Conservation (phyloP, 345 rosid genomes). For the Corymbia maculata region DNA sequence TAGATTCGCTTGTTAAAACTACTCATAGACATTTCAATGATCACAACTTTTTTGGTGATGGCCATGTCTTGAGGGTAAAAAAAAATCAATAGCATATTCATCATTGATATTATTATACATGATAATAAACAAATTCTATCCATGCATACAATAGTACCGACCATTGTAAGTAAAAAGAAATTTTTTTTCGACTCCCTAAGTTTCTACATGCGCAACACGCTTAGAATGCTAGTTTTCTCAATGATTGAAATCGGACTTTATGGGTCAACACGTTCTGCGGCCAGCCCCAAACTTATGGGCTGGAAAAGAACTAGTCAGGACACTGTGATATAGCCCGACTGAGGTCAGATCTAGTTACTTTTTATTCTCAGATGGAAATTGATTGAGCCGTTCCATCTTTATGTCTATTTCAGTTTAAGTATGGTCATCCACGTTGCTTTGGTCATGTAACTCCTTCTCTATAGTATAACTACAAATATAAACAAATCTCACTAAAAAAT, state of each 20-base stretch:
- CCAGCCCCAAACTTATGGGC: background rate
- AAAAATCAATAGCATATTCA: background rate
- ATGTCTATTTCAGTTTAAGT: background rate
- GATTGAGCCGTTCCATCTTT: background rate
- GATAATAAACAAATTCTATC: background rate
- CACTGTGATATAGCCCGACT: background rate
- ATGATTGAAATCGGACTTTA: background rate
- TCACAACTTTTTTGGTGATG: rapidly evolving
- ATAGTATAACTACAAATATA: background rate
- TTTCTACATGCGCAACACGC: background rate
- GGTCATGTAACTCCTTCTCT: background rate
- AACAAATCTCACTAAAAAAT: background rate
- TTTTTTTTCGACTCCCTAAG: background rate
- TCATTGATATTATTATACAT: background rate
- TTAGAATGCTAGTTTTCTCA: background rate
- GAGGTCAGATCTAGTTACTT: background rate
- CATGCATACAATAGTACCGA: background rate
- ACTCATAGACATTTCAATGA: background rate
- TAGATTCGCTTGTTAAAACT: background rate
- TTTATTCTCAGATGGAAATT: background rate
- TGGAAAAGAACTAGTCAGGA: background rate
- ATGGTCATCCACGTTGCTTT: background rate
- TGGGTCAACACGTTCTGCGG: background rate
- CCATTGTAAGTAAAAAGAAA: background rate
- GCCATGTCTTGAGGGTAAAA: background rate